Evolutionary conservation across 2,329 filamentous ascomycete genomes (phyloP).

Genomic region (Stagonosporopsis vannaccii): DNA sequence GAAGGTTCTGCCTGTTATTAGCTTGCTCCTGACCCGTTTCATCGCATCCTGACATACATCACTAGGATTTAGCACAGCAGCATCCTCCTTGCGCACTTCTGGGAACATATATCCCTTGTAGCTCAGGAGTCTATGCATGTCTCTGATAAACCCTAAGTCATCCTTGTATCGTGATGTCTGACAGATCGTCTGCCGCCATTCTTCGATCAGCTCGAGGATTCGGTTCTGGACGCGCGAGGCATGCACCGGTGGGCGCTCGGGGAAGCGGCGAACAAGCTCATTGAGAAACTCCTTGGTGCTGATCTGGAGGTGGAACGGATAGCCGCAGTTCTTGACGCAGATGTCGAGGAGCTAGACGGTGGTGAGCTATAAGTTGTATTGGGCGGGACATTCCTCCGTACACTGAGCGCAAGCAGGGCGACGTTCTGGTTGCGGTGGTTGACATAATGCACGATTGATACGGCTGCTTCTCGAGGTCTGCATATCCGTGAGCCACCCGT

Average conservation of each 20-base stretch:
- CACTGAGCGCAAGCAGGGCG: slow-evolving; percentile 81
- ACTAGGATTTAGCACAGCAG: slow-evolving; percentile 93
- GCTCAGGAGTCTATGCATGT: slow-evolving; percentile 94
- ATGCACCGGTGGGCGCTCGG: slow-evolving; percentile 87
- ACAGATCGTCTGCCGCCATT: slow-evolving; percentile 98
- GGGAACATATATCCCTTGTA: slow-evolving; percentile 98
- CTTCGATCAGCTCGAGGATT: slow-evolving; percentile 95
- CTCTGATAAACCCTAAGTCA: slow-evolving; percentile 91
- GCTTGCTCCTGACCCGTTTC: slow-evolving; percentile 8
- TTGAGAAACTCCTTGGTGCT: slow-evolving; percentile 99
- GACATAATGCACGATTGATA: slow-evolving; percentile 90
- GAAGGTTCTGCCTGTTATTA: slow-evolving; percentile 72
- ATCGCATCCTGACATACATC: slow-evolving; percentile 71
- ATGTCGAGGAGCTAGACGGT: slow-evolving; percentile 81
- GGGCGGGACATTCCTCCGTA: slow-evolving; percentile 49
- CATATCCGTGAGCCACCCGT: slow-evolving; percentile 26
- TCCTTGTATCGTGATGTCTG: slow-evolving; percentile 98
- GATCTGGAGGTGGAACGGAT: slow-evolving; percentile 98
- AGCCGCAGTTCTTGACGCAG: slow-evolving; percentile 99
- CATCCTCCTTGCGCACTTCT: slow-evolving; percentile 89
- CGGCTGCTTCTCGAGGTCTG: slow-evolving; percentile 87
- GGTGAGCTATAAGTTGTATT: slow-evolving; percentile 32
- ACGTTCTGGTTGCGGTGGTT: slow-evolving; percentile 98
- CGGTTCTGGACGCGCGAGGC: slow-evolving; percentile 86
- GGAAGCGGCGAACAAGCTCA: slow-evolving; percentile 94